These are phyloP conservation scores for Filobasidium floriforme DNA, from an alignment of 768 basidiomycete genomes.

Conservation along the genomic window DNA sequence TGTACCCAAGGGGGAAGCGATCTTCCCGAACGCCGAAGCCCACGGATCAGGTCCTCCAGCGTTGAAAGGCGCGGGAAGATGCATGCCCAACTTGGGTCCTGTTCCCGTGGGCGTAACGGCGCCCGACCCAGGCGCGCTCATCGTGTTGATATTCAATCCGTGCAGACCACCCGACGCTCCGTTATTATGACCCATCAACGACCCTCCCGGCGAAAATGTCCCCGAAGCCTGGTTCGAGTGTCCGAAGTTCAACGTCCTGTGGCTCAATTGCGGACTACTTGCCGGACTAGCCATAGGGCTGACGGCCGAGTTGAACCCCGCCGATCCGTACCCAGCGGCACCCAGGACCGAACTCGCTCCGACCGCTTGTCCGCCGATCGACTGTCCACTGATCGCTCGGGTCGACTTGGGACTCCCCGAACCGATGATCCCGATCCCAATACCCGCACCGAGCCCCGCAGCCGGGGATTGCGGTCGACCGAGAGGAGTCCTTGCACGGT, in stretches of 20 bases:
- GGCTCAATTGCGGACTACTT: constrained; percentile 9
- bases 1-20: constrained; percentile 37
- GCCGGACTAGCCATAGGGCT: background rate
- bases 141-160: background rate
- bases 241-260: constrained; percentile 4
- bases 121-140: constrained; percentile 10
- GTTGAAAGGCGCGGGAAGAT: constrained; percentile 6
- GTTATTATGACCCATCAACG: background rate
- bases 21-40: constrained; percentile 22
- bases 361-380: constrained; percentile 46
- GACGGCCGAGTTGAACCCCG: background rate
- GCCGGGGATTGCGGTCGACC: constrained; percentile 41
- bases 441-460: constrained; percentile 1
- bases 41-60: constrained; percentile 15
- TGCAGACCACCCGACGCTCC: background rate
- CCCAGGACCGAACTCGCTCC: constrained; percentile 54
- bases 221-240: background rate
- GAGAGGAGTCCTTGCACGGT: constrained; percentile 36
- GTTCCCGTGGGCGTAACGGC: constrained; percentile 8
- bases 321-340: constrained; percentile 11
- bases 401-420: constrained; percentile 20
- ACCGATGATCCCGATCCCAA: constrained; percentile 21
- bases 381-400: constrained; percentile 66
- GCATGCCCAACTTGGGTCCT: background rate
- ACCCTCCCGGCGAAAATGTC: background rate